Percentiles rank a stretch among this genome's conserved stretches.
phyloP scores from a whole-genome alignment of 129 eudicot species.

The Dittrichia graveolens region DNA sequence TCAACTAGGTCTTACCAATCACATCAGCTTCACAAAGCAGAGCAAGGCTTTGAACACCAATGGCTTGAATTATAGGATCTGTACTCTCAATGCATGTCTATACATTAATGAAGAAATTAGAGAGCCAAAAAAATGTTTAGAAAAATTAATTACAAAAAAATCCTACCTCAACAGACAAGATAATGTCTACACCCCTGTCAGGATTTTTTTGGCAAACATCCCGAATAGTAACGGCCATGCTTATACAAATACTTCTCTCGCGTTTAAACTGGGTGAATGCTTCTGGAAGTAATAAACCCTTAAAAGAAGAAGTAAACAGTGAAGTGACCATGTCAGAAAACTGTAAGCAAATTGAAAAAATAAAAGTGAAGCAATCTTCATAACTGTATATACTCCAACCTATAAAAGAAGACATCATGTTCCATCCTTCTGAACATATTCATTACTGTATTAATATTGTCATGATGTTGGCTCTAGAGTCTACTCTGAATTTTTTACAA shows the following conservation, averaged over 20 bases:
- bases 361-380: conserved; percentile 3
- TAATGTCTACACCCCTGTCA: conserved; percentile 95
- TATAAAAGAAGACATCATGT: conserved; percentile 2
- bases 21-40: conserved; percentile 99
- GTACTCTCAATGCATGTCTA: conserved; percentile 86
- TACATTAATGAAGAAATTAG: conserved; percentile 28
- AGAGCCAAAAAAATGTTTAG: conserved; percentile 19
- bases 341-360: conserved; percentile 10
- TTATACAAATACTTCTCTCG: conserved; percentile 58
- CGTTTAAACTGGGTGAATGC: conserved; percentile 48
- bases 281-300: conserved; percentile 82
- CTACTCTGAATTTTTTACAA: not conserved
- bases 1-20: conserved; percentile 60
- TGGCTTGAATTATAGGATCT: conserved; percentile 67
- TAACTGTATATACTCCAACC: conserved; percentile 3
- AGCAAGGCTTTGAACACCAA: conserved; percentile 89
- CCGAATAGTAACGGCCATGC: conserved; percentile 77
- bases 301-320: conserved; percentile 8
- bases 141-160: conserved; percentile 19
- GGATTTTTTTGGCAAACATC: conserved; percentile 92
- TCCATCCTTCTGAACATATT: not conserved
- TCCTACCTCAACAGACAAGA: conserved; percentile 84
- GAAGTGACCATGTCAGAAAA: not conserved
- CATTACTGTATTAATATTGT: not conserved
- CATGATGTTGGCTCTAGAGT: not conserved